These are phyloP conservation scores for Ciborinia camelliae DNA, from an alignment of 2,329 filamentous ascomycete genomes.

Conservation along the genomic window DNA sequence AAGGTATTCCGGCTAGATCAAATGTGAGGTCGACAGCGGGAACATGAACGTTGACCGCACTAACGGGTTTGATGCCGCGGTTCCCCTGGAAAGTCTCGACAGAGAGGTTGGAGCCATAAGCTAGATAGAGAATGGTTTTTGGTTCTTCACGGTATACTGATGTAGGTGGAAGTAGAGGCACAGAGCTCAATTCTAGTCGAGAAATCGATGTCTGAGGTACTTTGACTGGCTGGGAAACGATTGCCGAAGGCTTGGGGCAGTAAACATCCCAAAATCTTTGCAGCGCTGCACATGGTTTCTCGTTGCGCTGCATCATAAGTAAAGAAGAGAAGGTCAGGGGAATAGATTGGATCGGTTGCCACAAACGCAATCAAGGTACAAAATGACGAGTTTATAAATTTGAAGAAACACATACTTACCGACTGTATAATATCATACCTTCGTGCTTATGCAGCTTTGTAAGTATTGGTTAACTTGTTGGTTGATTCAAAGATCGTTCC, in stretches of 20 bases:
- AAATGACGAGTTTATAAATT: neutral
- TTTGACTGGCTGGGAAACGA: neutral
- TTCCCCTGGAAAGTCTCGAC: slow-evolving; percentile 73
- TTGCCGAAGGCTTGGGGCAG: neutral
- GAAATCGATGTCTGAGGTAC: neutral
- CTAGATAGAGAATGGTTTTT: slow-evolving; percentile 71
- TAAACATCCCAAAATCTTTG: slow-evolving; percentile 17
- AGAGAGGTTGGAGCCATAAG: slow-evolving; percentile 88
- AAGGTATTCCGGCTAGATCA: slow-evolving; percentile 80
- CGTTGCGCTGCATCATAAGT: slow-evolving; percentile 2
- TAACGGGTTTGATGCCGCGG: slow-evolving; percentile 77
- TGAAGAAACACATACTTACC: neutral
- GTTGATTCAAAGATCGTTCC: neutral
- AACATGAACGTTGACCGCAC: slow-evolving; percentile 75
- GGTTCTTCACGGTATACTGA: slow-evolving; percentile 19
- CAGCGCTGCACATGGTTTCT: neutral
- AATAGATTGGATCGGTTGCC: slow-evolving; percentile 9
- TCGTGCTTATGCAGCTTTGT: slow-evolving; percentile 4
- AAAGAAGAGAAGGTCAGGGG: neutral
- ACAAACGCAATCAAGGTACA: slow-evolving; percentile 1
- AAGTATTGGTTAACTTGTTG: neutral
- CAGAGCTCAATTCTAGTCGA: neutral
- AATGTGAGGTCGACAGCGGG: slow-evolving; percentile 78
- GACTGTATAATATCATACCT: neutral
- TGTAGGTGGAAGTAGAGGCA: slow-evolving; percentile 20